These are phyloP conservation scores for Leucosporidium scottii DNA, from an alignment of 768 basidiomycete species.

Conservation along the genomic window DNA sequence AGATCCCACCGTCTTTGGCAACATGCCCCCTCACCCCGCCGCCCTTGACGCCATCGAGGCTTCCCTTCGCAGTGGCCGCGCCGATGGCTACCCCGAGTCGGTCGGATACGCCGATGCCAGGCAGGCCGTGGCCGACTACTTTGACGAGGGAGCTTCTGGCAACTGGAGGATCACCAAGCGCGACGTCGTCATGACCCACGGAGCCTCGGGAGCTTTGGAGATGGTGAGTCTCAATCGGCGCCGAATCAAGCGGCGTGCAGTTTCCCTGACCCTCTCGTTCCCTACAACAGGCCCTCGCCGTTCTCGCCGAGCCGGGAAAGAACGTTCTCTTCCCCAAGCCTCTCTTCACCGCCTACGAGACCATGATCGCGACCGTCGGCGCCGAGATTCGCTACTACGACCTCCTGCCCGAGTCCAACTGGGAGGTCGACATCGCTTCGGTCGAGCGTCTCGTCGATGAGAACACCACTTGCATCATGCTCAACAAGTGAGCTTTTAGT, in stretches of 20 bases:
- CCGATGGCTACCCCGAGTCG: slow-evolving; percentile 41
- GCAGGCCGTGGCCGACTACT: slow-evolving; percentile 42
- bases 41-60: slow-evolving; percentile 37
- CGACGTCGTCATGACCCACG: slow-evolving; percentile 39
- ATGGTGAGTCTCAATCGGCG: slow-evolving; percentile 36
- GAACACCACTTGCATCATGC: slow-evolving; percentile 40
- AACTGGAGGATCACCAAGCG: slow-evolving; percentile 21
- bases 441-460: slow-evolving; percentile 42
- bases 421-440: slow-evolving; percentile 42
- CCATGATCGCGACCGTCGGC: slow-evolving; percentile 37
- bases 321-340: slow-evolving; percentile 43
- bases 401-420: slow-evolving; percentile 40
- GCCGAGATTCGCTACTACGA: slow-evolving; percentile 42
- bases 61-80: slow-evolving; percentile 31
- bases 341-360: slow-evolving; percentile 42
- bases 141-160: slow-evolving; percentile 39
- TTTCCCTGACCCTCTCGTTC: neutral
- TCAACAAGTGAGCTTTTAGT: slow-evolving; percentile 38
- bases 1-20: slow-evolving; percentile 42
- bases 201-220: slow-evolving; percentile 42
- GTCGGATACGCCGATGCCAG: slow-evolving; percentile 39
- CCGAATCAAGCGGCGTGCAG: too few species aligned
- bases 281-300: slow-evolving; percentile 25
- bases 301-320: slow-evolving; percentile 34
- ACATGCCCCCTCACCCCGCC: slow-evolving; percentile 39